Percentiles rank a stretch among this genome's conserved stretches.
phyloP scores from a whole-genome alignment of 2,329 filamentous ascomycete genomes.

The Penicillium occitanis region DNA sequence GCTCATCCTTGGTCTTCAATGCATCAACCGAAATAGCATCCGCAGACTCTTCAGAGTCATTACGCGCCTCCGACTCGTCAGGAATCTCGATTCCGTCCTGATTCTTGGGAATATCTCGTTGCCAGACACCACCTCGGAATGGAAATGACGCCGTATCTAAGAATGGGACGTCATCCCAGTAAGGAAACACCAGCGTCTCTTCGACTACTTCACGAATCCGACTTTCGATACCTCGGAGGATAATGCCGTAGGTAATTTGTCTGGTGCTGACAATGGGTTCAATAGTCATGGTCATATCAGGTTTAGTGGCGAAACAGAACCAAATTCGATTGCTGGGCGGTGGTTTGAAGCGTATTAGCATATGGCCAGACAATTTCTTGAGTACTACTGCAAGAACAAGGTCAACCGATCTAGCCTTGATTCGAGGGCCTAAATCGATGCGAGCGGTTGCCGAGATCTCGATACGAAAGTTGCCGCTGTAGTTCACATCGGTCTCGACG shows the following conservation, averaged over 20 bases:
- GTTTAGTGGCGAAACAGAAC: constrained; percentile 92
- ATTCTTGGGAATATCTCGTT: constrained; percentile 46
- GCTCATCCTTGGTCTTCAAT: constrained; percentile 36
- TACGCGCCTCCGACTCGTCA: constrained; percentile 33
- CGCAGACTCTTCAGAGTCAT: constrained; percentile 25
- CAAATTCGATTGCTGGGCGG: constrained; percentile 95
- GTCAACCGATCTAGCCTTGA: constrained; percentile 88
- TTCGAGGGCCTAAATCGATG: constrained; percentile 82
- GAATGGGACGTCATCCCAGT: constrained; percentile 96
- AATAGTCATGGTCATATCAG: constrained; percentile 89
- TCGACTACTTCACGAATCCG: constrained; percentile 90
- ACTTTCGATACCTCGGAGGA: constrained; percentile 90
- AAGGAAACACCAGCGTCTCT: constrained; percentile 86
- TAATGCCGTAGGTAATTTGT: constrained; percentile 91
- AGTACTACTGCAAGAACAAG: constrained; percentile 82
- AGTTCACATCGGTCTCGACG: constrained; percentile 82
- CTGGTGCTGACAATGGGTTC: constrained; percentile 93
- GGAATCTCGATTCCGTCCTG: constrained; percentile 40
- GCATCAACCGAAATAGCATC: constrained; percentile 28
- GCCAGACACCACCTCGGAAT: constrained; percentile 84
- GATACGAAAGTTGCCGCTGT: constrained; percentile 83
- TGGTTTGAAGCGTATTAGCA: constrained; percentile 84
- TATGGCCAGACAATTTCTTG: constrained; percentile 80
- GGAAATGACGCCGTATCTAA: constrained; percentile 74
- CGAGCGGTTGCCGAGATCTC: constrained; percentile 91